These are phyloP conservation scores for Plasmopara halstedii DNA, from an alignment of 352 stramenopile genomes.

Conservation along the genomic window DNA sequence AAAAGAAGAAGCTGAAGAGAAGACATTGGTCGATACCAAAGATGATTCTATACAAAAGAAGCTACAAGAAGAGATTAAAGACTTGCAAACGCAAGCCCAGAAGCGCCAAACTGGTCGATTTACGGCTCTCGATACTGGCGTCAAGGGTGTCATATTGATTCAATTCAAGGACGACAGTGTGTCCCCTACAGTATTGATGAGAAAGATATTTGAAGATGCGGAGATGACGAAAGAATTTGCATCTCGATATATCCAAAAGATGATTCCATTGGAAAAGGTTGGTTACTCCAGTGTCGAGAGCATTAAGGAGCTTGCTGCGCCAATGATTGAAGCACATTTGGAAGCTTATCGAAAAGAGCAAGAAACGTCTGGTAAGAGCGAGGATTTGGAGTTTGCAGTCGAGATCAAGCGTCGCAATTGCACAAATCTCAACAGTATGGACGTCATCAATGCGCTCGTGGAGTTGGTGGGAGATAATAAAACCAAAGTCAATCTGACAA, in stretches of 20 bases:
- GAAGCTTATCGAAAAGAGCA: constrained; percentile 24
- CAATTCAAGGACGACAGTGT: constrained; percentile 47
- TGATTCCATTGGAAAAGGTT: constrained; percentile 70
- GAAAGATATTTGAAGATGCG: constrained; percentile 58
- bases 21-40: constrained; percentile 7
- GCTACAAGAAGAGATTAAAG: constrained; percentile 61
- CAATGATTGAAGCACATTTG: constrained; percentile 46
- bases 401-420: constrained; percentile 80
- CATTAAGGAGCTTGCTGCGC: constrained; percentile 43
- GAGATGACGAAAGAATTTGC: constrained; percentile 57
- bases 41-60: constrained; percentile 51
- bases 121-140: constrained; percentile 58
- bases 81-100: constrained; percentile 47
- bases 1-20: constrained; percentile 17
- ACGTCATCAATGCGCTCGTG: constrained; percentile 63
- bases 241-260: constrained; percentile 63
- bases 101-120: constrained; percentile 59
- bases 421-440: constrained; percentile 57
- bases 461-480: constrained; percentile 47
- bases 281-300: constrained; percentile 54
- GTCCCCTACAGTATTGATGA: constrained; percentile 37
- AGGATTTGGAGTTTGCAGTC: constrained; percentile 37
- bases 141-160: constrained; percentile 66
- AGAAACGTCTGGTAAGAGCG: constrained; percentile 12
- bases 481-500: constrained; percentile 66